A percentile compares a stretch with the other conserved stretches of the same genome.
Conservation (phyloP, 768 basidiomycete genomes). For the Leucosporidium scottii region DNA sequence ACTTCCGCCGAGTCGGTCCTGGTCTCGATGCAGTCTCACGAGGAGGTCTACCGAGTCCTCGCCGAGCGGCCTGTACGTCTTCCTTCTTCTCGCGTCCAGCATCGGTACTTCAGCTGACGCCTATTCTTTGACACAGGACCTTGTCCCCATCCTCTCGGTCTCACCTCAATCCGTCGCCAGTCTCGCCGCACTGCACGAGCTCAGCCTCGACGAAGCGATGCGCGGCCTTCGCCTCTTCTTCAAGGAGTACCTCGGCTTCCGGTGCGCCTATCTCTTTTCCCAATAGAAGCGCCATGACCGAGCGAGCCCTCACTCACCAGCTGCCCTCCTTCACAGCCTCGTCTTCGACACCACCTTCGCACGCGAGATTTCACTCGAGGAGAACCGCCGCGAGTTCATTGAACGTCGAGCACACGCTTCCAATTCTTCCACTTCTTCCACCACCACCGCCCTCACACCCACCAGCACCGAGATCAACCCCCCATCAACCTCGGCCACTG, state of each 20-base stretch:
- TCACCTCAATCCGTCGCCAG: constrained; percentile 82
- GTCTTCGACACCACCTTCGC: constrained; percentile 95
- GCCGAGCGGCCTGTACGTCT: constrained; percentile 49
- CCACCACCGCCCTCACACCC: constrained; percentile 8
- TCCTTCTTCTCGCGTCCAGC: constrained; percentile 17
- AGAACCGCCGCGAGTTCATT: constrained; percentile 72
- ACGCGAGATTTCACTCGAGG: constrained; percentile 71
- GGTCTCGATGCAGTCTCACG: constrained; percentile 90
- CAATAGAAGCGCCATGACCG: too few relatives aligned
- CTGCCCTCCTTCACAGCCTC: constrained; percentile 50
- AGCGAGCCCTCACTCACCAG: too few relatives aligned
- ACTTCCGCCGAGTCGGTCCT: constrained; percentile 96
- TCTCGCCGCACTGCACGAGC: constrained; percentile 53
- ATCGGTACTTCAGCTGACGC: constrained; percentile 23
- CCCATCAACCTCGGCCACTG: constrained; percentile 13
- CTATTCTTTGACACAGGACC: constrained; percentile 34
- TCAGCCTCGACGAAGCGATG: constrained; percentile 53
- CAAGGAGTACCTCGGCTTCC: constrained; percentile 31
- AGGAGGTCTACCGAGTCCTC: constrained; percentile 78
- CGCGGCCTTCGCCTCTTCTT: constrained; percentile 46
- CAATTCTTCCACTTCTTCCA: background rate
- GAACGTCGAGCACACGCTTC: constrained; percentile 52
- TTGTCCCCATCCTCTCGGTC: constrained; percentile 73
- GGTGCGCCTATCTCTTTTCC: background rate
- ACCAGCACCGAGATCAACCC: background rate